These are phyloP conservation scores for Perilla frutescens DNA, from an alignment of 257 asterid species.

Conservation along the genomic window DNA sequence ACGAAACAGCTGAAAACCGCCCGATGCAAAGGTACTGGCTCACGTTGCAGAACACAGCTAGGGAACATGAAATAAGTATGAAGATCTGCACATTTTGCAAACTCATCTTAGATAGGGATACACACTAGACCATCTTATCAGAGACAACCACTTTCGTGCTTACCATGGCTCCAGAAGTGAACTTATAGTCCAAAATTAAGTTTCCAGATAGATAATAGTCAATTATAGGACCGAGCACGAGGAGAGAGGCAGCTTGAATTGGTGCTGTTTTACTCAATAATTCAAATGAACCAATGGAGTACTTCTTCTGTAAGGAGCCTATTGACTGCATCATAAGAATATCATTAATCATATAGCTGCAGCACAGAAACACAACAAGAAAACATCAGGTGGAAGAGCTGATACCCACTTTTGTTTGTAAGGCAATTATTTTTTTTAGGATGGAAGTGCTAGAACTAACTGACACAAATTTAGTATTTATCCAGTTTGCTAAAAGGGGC, in stretches of 20 bases:
- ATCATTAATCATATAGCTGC: constrained; percentile 32
- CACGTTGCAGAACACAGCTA: constrained; percentile 97
- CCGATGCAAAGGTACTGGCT: constrained; percentile 99
- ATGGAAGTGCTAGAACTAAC: background rate
- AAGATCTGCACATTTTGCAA: constrained; percentile 65
- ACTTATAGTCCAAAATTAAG: constrained; percentile 64
- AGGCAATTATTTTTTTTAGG: too few relatives aligned
- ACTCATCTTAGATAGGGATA: constrained; percentile 29
- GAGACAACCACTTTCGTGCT: constrained; percentile 34
- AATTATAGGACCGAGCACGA: constrained; percentile 80
- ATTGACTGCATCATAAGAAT: constrained; percentile 71
- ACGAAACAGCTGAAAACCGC: constrained; percentile 95
- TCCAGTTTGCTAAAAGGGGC: constrained; percentile 3
- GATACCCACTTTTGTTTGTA: background rate
- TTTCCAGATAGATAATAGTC: constrained; percentile 79
- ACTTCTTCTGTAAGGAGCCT: constrained; percentile 97
- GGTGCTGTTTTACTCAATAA: constrained; percentile 96
- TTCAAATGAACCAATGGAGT: constrained; percentile 92
- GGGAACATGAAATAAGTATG: constrained; percentile 77
- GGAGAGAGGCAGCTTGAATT: constrained; percentile 93
- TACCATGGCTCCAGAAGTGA: constrained; percentile 68
- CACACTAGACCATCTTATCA: background rate
- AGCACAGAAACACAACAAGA: constrained; percentile 25
- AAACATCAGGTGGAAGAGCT: background rate
- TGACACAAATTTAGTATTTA: background rate